A percentile compares a stretch with the other conserved stretches of the same genome.
phyloP scores from a whole-genome alignment of 331 rosid species.

The Cydonia oblonga region DNA sequence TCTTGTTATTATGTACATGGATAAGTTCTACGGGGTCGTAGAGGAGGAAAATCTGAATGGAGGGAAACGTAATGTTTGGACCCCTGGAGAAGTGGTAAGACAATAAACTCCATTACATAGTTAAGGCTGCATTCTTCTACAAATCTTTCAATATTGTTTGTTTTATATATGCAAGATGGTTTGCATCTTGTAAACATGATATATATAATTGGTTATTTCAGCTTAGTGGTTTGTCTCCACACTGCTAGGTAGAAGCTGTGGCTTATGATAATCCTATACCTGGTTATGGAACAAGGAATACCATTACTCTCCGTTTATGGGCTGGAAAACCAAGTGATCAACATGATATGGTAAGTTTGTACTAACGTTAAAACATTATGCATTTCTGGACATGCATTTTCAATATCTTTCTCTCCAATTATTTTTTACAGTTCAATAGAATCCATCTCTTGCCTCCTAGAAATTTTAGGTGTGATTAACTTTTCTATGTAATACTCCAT shows the following conservation, averaged over 20 bases:
- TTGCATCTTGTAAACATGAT: conserved; percentile 13
- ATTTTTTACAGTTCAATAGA: background rate
- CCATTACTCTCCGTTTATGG: conserved; percentile 70
- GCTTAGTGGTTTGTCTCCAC: conserved; percentile 14
- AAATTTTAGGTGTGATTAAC: background rate
- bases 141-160: conserved; percentile 2
- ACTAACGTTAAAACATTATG: background rate
- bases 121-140: conserved; percentile 2
- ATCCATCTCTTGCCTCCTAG: background rate
- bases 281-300: conserved; percentile 69
- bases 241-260: conserved; percentile 63
- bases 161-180: conserved; percentile 3
- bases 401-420: background rate
- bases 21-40: conserved; percentile 52
- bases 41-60: conserved; percentile 44
- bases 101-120: conserved; percentile 6
- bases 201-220: conserved; percentile 9
- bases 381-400: background rate
- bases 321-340: conserved; percentile 65
- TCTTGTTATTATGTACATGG: conserved; percentile 12
- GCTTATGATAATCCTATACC: conserved; percentile 80
- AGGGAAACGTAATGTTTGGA: conserved; percentile 35
- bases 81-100: conserved; percentile 64
- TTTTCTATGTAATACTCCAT: conserved; percentile 6
- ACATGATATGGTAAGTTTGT: conserved; percentile 44